phyloP scores from a whole-genome alignment of 495 filamentous ascomycete genomes.

The Ascodesmis nigricans region DNA sequence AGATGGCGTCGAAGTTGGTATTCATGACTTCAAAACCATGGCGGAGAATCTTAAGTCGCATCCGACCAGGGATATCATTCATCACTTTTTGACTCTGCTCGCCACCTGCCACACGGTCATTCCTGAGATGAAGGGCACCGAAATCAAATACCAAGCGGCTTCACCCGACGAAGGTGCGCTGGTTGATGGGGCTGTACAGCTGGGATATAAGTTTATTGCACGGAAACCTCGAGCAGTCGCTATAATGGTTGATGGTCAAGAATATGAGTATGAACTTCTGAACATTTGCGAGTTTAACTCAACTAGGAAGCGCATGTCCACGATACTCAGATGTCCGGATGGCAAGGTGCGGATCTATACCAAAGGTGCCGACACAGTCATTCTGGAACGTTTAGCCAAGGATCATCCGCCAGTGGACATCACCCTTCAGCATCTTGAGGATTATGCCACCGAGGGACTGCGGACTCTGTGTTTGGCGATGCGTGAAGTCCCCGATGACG shows the following conservation, averaged over 20 bases:
- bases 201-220: slow-evolving; percentile 80
- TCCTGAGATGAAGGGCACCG: slow-evolving; percentile 56
- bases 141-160: slow-evolving; percentile 93
- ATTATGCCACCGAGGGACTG: slow-evolving; percentile 91
- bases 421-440: slow-evolving; percentile 83
- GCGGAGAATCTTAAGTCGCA: slow-evolving; percentile 52
- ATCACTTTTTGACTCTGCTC: slow-evolving; percentile 75
- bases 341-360: slow-evolving; percentile 82
- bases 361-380: slow-evolving; percentile 97
- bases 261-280: slow-evolving; percentile 70
- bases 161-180: slow-evolving; percentile 94
- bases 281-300: slow-evolving; percentile 99
- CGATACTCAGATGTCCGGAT: slow-evolving; percentile 89
- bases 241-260: slow-evolving; percentile 46
- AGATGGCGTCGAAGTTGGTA: slow-evolving; percentile 54
- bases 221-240: slow-evolving; percentile 71
- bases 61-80: slow-evolving; percentile 43
- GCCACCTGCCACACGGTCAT: slow-evolving; percentile 95
- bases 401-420: slow-evolving; percentile 64
- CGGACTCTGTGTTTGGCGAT: slow-evolving; percentile 88
- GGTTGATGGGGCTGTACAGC: slow-evolving; percentile 65
- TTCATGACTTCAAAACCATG: slow-evolving; percentile 70
- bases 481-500: slow-evolving; percentile 78
- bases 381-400: slow-evolving; percentile 59
- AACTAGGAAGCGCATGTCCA: slow-evolving; percentile 91